A percentile compares a stretch with the other conserved stretches of the same genome.
Conservation (phyloP, 306 rosid species). For the Cucurbita pepo region DNA sequence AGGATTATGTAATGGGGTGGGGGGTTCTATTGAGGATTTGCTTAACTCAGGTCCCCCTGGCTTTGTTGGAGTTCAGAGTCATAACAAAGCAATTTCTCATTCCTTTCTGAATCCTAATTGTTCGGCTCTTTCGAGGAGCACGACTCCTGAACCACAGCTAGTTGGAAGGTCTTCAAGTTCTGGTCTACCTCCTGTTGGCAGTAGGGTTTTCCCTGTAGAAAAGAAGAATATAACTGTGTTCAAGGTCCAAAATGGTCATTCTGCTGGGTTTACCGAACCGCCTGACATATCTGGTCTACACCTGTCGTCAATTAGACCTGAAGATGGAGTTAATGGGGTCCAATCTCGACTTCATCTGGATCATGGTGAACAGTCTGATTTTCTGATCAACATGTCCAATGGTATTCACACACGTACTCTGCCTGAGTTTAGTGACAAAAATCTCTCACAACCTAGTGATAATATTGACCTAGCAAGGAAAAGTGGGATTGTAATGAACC, state of each 20-base stretch:
- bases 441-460: slow-evolving; percentile 6
- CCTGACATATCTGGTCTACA: slow-evolving; percentile 40
- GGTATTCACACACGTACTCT: slow-evolving; percentile 18
- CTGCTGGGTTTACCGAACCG: slow-evolving; percentile 38
- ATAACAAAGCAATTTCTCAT: slow-evolving; percentile 26
- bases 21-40: slow-evolving; percentile 44
- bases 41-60: slow-evolving; percentile 33
- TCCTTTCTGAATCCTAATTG: slow-evolving; percentile 43
- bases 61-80: slow-evolving; percentile 47
- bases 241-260: slow-evolving; percentile 31
- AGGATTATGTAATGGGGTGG: slow-evolving; percentile 26
- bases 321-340: slow-evolving; percentile 40
- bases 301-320: slow-evolving; percentile 41
- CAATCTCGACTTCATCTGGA: slow-evolving; percentile 49
- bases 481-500: slow-evolving; percentile 33
- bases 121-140: slow-evolving; percentile 45
- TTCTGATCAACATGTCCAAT: slow-evolving; percentile 23
- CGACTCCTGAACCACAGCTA: slow-evolving; percentile 59
- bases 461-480: slow-evolving; percentile 31
- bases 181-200: slow-evolving; percentile 47
- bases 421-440: slow-evolving; percentile 19
- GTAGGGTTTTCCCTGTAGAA: slow-evolving; percentile 34
- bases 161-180: slow-evolving; percentile 52
- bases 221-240: slow-evolving; percentile 29
- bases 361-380: slow-evolving; percentile 33